Evolutionary conservation across 73 alveolate species (phyloP).

Genomic region (Urostyla sp.): DNA sequence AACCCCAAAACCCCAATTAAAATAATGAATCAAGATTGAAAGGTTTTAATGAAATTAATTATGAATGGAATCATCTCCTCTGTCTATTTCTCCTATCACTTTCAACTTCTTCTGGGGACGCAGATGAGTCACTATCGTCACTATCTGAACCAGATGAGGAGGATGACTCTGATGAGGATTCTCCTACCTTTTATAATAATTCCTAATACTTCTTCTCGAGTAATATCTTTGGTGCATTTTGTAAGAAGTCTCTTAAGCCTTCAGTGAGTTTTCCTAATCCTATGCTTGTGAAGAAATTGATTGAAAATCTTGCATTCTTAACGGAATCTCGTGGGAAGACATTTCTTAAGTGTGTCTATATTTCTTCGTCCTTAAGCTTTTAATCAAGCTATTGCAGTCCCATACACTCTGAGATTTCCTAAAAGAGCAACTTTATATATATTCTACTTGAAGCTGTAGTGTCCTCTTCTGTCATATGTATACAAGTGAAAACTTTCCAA

Average conservation of each 20-base stretch:
- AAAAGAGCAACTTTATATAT: slow-evolving; percentile 94
- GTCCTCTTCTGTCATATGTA: slow-evolving; percentile 96
- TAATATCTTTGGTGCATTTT: slow-evolving; percentile 79
- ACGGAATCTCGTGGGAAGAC: slow-evolving; percentile 96
- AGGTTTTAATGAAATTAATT: too few species aligned
- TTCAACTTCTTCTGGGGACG: background rate
- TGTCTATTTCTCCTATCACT: background rate
- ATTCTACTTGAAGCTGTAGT: slow-evolving; percentile 98
- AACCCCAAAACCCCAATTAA: too few species aligned
- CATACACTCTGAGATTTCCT: slow-evolving; percentile 87
- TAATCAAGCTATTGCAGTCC: slow-evolving; percentile 62
- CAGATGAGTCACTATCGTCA: background rate
- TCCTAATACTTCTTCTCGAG: slow-evolving; percentile 60
- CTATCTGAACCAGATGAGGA: background rate
- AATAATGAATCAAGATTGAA: too few species aligned
- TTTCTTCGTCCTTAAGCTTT: slow-evolving; percentile 75
- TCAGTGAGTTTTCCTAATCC: slow-evolving; percentile 99
- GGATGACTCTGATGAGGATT: background rate
- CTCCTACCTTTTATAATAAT: background rate
- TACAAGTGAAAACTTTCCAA: slow-evolving; percentile 89
- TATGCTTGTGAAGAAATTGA: slow-evolving; percentile 98
- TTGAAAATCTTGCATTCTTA: slow-evolving; percentile 95
- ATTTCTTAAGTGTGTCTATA: slow-evolving; percentile 85
- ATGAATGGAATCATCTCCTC: slow-evolving; percentile 26
- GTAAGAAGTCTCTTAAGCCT: slow-evolving; percentile 89